phyloP scores from a whole-genome alignment of 768 basidiomycete species.

The Pleurotus eryngii region DNA sequence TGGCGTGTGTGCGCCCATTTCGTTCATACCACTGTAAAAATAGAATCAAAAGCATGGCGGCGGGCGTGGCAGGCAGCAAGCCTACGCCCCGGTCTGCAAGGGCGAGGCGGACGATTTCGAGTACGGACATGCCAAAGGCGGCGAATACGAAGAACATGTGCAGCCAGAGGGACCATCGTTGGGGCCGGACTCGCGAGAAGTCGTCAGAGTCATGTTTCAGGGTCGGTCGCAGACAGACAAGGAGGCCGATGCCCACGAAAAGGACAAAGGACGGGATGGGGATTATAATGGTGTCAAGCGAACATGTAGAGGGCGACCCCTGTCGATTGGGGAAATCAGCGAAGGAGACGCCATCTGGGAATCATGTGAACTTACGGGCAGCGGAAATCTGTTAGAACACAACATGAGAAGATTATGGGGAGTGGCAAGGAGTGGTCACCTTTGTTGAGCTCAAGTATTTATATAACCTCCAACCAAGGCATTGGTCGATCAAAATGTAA shows the following conservation, averaged over 20 bases:
- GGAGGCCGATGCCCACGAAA: slow-evolving; percentile 11
- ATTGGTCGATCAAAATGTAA: too few relatives aligned
- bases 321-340: slow-evolving; percentile 3
- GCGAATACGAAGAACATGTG: slow-evolving; percentile 22
- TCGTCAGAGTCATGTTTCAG: background rate
- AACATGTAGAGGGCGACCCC: slow-evolving; percentile 29
- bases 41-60: slow-evolving; percentile 16
- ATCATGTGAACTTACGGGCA: slow-evolving; percentile 13
- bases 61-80: slow-evolving; percentile 21
- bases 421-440: too few relatives aligned
- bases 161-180: slow-evolving; percentile 20
- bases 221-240: background rate
- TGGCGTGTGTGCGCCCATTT: slow-evolving; percentile 12
- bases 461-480: too few relatives aligned
- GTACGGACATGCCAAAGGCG: slow-evolving; percentile 24
- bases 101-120: slow-evolving; percentile 25
- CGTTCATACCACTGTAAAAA: slow-evolving; percentile 16
- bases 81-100: slow-evolving; percentile 25
- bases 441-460: too few relatives aligned
- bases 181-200: background rate
- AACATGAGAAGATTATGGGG: slow-evolving; percentile 11
- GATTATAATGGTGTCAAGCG: slow-evolving; percentile 23
- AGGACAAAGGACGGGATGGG: slow-evolving; percentile 26
- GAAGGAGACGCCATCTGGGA: background rate
- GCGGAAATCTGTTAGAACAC: slow-evolving; percentile 14